These are phyloP conservation scores for Aphanocladium album DNA, from an alignment of 2,329 filamentous ascomycete species.

Conservation along the genomic window DNA sequence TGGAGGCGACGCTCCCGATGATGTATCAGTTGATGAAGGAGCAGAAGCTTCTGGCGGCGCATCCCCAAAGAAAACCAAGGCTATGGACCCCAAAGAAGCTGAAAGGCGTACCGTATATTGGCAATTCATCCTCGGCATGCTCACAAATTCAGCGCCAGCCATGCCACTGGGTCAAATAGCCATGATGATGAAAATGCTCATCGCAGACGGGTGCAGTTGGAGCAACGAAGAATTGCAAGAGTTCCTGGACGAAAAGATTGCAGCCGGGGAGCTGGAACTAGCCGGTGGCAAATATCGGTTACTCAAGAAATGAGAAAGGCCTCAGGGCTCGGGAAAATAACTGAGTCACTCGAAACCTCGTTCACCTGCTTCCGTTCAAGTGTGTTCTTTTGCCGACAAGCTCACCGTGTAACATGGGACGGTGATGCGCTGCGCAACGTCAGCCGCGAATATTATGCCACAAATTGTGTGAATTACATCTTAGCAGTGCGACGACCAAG, in stretches of 20 bases:
- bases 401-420: background rate
- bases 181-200: conserved; percentile 93
- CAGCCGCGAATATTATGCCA: conserved; percentile 7
- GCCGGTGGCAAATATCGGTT: conserved; percentile 66
- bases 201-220: conserved; percentile 83
- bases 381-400: background rate
- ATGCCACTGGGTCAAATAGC: conserved; percentile 79
- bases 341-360: background rate
- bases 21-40: conserved; percentile 22
- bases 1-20: conserved; percentile 26
- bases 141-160: conserved; percentile 77
- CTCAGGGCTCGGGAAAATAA: background rate
- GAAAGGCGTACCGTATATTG: conserved; percentile 66
- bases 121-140: conserved; percentile 90
- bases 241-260: conserved; percentile 75
- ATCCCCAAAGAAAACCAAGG: conserved; percentile 47
- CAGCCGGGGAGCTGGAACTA: conserved; percentile 63
- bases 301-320: conserved; percentile 46
- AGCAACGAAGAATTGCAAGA: conserved; percentile 82
- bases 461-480: background rate
- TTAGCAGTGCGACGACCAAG: background rate
- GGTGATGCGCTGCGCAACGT: conserved; percentile 12
- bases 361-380: background rate
- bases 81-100: conserved; percentile 60
- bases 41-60: conserved; percentile 25